These are phyloP conservation scores for Arachis hypogaea DNA, from an alignment of 306 rosid genomes.

Conservation along the genomic window DNA sequence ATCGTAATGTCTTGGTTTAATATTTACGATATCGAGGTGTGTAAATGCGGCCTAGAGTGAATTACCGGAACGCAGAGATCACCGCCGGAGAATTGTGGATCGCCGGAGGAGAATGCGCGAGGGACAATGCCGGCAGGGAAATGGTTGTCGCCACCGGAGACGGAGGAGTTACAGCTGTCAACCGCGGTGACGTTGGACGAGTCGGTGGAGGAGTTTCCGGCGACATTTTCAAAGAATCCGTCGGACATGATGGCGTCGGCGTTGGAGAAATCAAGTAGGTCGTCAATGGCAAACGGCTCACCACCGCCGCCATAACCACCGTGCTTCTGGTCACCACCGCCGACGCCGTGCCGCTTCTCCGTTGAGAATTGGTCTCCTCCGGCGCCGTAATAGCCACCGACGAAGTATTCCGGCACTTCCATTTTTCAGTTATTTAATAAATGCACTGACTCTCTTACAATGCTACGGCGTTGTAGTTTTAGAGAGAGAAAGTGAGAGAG, in stretches of 20 bases:
- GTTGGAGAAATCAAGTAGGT: constrained; percentile 83
- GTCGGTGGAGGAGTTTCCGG: constrained; percentile 69
- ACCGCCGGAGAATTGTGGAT: constrained; percentile 70
- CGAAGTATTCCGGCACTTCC: constrained; percentile 67
- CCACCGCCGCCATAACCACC: constrained; percentile 44
- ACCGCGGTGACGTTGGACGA: constrained; percentile 71
- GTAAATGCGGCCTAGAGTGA: not conserved
- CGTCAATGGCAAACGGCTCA: constrained; percentile 73
- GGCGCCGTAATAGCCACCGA: constrained; percentile 64
- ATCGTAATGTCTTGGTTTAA: constrained; percentile 11
- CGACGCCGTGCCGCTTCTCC: constrained; percentile 50
- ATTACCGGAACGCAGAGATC: constrained; percentile 88
- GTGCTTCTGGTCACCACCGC: constrained; percentile 48
- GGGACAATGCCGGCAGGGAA: constrained; percentile 57
- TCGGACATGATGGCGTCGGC: constrained; percentile 72
- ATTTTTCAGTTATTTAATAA: constrained; percentile 30
- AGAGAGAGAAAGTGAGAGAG: constrained; percentile 16
- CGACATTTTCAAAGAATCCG: constrained; percentile 66
- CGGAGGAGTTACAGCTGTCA: constrained; percentile 80
- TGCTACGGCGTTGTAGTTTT: not conserved
- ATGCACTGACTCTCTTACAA: not conserved
- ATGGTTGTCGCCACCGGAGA: constrained; percentile 60
- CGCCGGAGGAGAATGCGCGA: constrained; percentile 49
- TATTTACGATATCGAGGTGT: not conserved
- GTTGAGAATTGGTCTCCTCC: constrained; percentile 52